Percentiles rank a stretch among this genome's conserved stretches.
Evolutionary conservation across 108 stramenopile genomes (phyloP).

Genomic region (Pseudonitzschia delicatissima): DNA sequence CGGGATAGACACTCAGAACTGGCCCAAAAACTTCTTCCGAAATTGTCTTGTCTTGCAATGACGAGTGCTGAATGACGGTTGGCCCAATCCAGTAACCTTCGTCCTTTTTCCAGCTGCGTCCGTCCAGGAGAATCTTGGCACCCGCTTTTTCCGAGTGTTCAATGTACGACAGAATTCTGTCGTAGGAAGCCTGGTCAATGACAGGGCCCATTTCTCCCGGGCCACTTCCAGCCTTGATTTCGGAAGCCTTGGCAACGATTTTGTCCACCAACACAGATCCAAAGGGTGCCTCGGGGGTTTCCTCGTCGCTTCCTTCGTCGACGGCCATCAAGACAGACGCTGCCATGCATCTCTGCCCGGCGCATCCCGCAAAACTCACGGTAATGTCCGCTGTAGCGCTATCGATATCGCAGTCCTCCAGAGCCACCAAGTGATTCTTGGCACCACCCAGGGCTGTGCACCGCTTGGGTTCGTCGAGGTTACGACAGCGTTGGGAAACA

Average conservation of each 20-base stretch:
- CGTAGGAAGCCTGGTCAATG: slow-evolving; percentile 74
- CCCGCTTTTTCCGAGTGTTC: slow-evolving; percentile 72
- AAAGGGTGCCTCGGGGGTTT: neutral
- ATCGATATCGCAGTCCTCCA: slow-evolving; percentile 88
- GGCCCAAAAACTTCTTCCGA: slow-evolving; percentile 95
- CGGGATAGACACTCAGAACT: slow-evolving; percentile 78
- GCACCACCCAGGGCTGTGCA: slow-evolving; percentile 94
- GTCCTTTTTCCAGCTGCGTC: slow-evolving; percentile 65
- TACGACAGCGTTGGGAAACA: slow-evolving; percentile 70
- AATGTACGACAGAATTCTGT: slow-evolving; percentile 84
- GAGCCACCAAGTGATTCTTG: slow-evolving; percentile 95
- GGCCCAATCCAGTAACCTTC: slow-evolving; percentile 85
- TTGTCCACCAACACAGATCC: slow-evolving; percentile 39
- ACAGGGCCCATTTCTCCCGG: slow-evolving; percentile 92
- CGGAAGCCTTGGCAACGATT: slow-evolving; percentile 68
- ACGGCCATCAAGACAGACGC: slow-evolving; percentile 91
- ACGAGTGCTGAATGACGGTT: slow-evolving; percentile 78
- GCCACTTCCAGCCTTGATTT: slow-evolving; percentile 69
- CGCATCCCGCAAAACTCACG: slow-evolving; percentile 88
- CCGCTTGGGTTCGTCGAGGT: slow-evolving; percentile 53
- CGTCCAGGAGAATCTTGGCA: slow-evolving; percentile 88
- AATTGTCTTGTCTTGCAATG: slow-evolving; percentile 66
- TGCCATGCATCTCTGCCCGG: slow-evolving; percentile 93
- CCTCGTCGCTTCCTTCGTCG: slow-evolving; percentile 56
- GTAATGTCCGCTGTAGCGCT: slow-evolving; percentile 86